Evolutionary conservation across 2,329 filamentous ascomycete species (phyloP).

Genomic region (Monosporascus sp.): DNA sequence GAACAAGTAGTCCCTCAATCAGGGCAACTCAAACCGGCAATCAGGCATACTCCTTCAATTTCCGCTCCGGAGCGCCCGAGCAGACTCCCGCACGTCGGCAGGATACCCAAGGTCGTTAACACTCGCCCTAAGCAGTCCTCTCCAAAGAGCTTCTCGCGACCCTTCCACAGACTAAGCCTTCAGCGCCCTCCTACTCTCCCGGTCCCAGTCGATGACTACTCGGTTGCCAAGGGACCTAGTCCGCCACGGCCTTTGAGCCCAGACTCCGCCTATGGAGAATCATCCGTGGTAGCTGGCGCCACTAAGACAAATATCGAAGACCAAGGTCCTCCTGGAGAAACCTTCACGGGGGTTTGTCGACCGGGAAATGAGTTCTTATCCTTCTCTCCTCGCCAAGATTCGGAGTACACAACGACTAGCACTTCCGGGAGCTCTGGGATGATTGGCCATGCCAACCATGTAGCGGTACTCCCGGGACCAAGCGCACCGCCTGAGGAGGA

Average conservation of each 20-base stretch:
- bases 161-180: slow-evolving; percentile 59
- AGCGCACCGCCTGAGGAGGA: slow-evolving; percentile 67
- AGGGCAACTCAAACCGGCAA: slow-evolving; percentile 1
- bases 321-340: slow-evolving; percentile 21
- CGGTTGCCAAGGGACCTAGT: slow-evolving; percentile 44
- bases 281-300: slow-evolving; percentile 28
- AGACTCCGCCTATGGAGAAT: slow-evolving; percentile 32
- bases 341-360: slow-evolving; percentile 27
- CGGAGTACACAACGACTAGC: slow-evolving; percentile 50
- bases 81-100: slow-evolving; percentile 73
- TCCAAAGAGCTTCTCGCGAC: slow-evolving; percentile 78
- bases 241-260: slow-evolving; percentile 36
- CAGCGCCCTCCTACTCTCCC: slow-evolving; percentile 29
- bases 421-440: slow-evolving; percentile 65
- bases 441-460: slow-evolving; percentile 55
- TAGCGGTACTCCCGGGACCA: slow-evolving; percentile 59
- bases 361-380: slow-evolving; percentile 60
- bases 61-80: slow-evolving; percentile 40
- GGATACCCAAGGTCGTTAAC: slow-evolving; percentile 78
- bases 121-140: slow-evolving; percentile 62
- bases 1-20: background rate
- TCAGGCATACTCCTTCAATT: background rate
- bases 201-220: slow-evolving; percentile 30
- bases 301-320: slow-evolving; percentile 25
- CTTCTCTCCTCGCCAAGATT: slow-evolving; percentile 69